Evolutionary conservation across 805 yeast species (phyloP), one percentile per base, ranked within the genome.

Genomic region (Candida odintsovae): DNA sequence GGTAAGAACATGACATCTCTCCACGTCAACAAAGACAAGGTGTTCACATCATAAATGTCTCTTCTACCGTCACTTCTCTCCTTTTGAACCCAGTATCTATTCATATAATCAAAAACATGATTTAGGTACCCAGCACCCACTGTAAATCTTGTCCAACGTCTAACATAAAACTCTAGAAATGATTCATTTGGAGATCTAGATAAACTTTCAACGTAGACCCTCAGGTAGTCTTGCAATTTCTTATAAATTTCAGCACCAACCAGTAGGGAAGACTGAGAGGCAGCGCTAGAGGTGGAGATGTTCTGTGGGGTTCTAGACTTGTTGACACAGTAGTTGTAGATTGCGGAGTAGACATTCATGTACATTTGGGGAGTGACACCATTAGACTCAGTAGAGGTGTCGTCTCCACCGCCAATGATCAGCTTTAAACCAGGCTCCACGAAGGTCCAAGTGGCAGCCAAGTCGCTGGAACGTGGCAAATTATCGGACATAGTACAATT

Each of bases 11-110:
- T 76, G 49, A 80, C 78, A 49, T 81, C 80, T 60, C 86, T 83
- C 99, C 99, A 94, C 42, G 87, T 83, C 54, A 90, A 74, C 44
- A 92, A 70, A 43, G 96, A 86, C 52, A 94, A 72, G 5, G 97
- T 89, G 62, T 90, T 83, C 20, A 95, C 95, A 65, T 94, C 99
- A 65, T 82, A 89, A 40, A 94, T 82, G 59, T 88, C 90, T 52
- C 90, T 77, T 58, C 88, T 80, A 16, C 97, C 97, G 63, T 92
- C 97, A 38, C 89, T 85, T 60, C 98, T 77, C 66, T 92, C 98
- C 61, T 95, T 90, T 56, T 86, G 86, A 39, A 95, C 97, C 99
- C 99, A 94, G 67, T 92, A 94, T 51, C 98, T 78, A 66, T 94
- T 94, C 78, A 94, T 82, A 66, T 94, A 94, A 64, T 92, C 97